These are phyloP conservation scores for Metschnikowia anglica DNA, from an alignment of 805 yeast genomes.

Conservation along the genomic window DNA sequence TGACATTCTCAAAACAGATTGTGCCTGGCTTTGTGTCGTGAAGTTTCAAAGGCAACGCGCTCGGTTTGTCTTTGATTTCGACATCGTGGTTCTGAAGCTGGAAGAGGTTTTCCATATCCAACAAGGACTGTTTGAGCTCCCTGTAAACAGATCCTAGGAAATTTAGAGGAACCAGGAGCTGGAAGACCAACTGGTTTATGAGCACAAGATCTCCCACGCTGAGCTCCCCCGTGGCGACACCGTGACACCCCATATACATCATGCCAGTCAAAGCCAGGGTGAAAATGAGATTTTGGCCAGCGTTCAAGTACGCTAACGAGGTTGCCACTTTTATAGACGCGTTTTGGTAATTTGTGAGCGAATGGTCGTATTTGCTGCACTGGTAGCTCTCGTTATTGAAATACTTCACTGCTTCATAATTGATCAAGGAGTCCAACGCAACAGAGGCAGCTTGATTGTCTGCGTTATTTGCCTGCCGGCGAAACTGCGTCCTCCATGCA, in stretches of 20 bases:
- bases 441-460: constrained; percentile 95
- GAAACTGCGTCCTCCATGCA: constrained; percentile 92
- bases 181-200: constrained; percentile 94
- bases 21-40: constrained; percentile 58
- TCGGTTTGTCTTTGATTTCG: constrained; percentile 57
- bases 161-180: constrained; percentile 89
- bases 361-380: constrained; percentile 72
- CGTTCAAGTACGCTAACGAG: constrained; percentile 71
- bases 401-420: constrained; percentile 91
- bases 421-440: constrained; percentile 89
- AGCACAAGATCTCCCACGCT: constrained; percentile 94
- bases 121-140: constrained; percentile 85
- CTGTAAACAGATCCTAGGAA: constrained; percentile 94
- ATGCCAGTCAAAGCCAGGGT: constrained; percentile 89
- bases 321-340: constrained; percentile 81
- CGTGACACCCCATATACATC: constrained; percentile 98
- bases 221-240: constrained; percentile 77
- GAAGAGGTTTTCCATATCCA: constrained; percentile 95
- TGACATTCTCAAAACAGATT: constrained; percentile 83
- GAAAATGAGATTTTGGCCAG: constrained; percentile 79
- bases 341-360: constrained; percentile 70
- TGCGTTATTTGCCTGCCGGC: constrained; percentile 84
- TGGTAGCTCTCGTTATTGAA: constrained; percentile 88
- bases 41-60: constrained; percentile 61
- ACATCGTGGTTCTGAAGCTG: constrained; percentile 76